A percentile compares a stretch with the other conserved stretches of the same genome.
Evolutionary conservation across 208 protist genomes (phyloP).

Genomic region (Crithidia bombi): DNA sequence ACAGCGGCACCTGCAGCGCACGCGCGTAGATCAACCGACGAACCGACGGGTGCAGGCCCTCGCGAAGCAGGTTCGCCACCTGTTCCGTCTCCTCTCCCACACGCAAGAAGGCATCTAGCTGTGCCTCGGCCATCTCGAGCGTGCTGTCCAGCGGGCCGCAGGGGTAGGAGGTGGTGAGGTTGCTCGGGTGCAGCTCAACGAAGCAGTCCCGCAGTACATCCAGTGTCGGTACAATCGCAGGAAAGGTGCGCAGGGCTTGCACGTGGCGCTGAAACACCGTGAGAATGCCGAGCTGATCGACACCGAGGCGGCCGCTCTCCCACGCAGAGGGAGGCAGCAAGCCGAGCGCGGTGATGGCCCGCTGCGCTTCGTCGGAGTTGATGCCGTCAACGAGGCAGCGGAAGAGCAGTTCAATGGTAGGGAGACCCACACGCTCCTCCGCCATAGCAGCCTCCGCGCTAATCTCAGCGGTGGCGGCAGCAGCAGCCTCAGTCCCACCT

Average conservation of each 20-base stretch:
- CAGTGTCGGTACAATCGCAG: slow-evolving; percentile 52
- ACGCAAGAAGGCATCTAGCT: slow-evolving; percentile 63
- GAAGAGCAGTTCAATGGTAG: slow-evolving; percentile 58
- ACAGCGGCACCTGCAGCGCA: slow-evolving; percentile 67
- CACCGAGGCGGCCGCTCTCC: slow-evolving; percentile 40
- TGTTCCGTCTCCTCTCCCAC: slow-evolving; percentile 42
- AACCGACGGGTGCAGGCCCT: slow-evolving; percentile 67
- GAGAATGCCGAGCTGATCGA: slow-evolving; percentile 63
- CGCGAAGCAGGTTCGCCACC: slow-evolving; percentile 50
- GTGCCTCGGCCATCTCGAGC: slow-evolving; percentile 50
- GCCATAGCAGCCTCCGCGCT: slow-evolving; percentile 22
- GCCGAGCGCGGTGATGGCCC: slow-evolving; percentile 15
- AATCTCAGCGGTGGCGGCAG: slow-evolving; percentile 8
- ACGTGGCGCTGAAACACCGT: slow-evolving; percentile 71
- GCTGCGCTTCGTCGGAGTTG: slow-evolving; percentile 36
- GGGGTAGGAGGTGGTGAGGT: slow-evolving; percentile 13
- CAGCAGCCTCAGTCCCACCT: neutral
- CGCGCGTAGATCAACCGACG: slow-evolving; percentile 83
- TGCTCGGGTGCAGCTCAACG: slow-evolving; percentile 52
- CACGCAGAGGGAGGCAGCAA: slow-evolving; percentile 28
- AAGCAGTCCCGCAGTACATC: slow-evolving; percentile 62
- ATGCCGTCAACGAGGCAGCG: slow-evolving; percentile 67
- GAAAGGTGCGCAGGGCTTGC: slow-evolving; percentile 54
- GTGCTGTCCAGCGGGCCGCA: slow-evolving; percentile 44
- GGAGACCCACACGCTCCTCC: slow-evolving; percentile 42